Conservation (phyloP, 2,329 filamentous ascomycete genomes). For the Penicillium sp. region DNA sequence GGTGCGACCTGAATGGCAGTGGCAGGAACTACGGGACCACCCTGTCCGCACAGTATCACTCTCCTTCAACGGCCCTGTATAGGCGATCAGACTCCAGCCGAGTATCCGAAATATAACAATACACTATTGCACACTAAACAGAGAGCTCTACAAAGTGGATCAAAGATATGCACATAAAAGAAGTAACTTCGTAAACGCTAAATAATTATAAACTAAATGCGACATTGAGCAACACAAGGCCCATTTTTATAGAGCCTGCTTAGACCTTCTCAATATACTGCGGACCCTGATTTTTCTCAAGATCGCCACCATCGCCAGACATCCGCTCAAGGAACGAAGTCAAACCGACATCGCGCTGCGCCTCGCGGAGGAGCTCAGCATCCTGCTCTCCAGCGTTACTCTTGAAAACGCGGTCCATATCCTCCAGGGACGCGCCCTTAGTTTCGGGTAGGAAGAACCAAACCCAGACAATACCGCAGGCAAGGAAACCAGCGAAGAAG, state of each 20-base stretch:
- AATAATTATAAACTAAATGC: background rate
- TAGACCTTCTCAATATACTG: constrained; percentile 24
- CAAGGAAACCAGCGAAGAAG: constrained; percentile 30
- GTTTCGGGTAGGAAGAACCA: constrained; percentile 51
- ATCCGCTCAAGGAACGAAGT: constrained; percentile 23
- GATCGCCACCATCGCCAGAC: constrained; percentile 11
- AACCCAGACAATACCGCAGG: constrained; percentile 26
- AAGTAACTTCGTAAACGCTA: background rate
- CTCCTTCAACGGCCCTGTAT: no score
- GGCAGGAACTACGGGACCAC: no score
- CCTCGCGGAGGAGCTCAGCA: constrained; percentile 24
- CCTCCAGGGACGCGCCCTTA: constrained; percentile 57
- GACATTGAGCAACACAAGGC: background rate
- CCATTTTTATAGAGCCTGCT: background rate
- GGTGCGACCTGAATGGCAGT: no score
- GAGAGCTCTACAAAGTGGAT: background rate
- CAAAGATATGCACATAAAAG: background rate
- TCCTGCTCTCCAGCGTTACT: constrained; percentile 29
- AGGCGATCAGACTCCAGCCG: no score
- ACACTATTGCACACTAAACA: background rate
- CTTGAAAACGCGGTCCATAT: constrained; percentile 47
- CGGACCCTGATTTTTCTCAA: constrained; percentile 18
- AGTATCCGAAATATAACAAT: no score
- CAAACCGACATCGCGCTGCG: constrained; percentile 25
- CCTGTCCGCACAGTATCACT: no score